Evolutionary conservation across 2,329 filamentous ascomycete species (phyloP).

Genomic region (Cladophialophora yegresii): DNA sequence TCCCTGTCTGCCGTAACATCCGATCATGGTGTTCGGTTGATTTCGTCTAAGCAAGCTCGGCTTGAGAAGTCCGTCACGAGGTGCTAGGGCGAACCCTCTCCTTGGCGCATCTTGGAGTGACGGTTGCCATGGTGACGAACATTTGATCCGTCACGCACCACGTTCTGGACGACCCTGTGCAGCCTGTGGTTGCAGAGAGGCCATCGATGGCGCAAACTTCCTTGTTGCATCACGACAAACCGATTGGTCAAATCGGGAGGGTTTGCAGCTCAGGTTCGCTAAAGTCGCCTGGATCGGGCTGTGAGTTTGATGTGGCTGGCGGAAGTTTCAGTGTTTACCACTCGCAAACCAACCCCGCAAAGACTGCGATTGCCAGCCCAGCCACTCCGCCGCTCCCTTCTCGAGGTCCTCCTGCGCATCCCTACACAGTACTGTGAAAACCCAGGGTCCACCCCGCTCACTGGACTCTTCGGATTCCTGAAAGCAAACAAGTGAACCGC

Average conservation of each 20-base stretch:
- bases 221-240: background rate
- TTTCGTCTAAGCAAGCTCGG: background rate
- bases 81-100: background rate
- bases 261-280: constrained; percentile 17
- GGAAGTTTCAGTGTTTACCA: constrained; percentile 17
- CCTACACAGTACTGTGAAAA: constrained; percentile 1
- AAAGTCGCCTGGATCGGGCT: constrained; percentile 15
- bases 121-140: constrained; percentile 6
- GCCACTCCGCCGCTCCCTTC: constrained; percentile 4
- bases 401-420: constrained; percentile 3
- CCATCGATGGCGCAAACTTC: constrained; percentile 21
- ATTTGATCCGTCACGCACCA: background rate
- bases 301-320: constrained; percentile 25
- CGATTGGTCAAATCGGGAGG: constrained; percentile 17
- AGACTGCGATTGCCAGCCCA: constrained; percentile 10
- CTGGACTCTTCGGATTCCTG: background rate
- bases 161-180: background rate
- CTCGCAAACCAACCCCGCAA: constrained; percentile 9
- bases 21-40: background rate
- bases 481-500: constrained; percentile 15
- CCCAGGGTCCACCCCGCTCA: background rate
- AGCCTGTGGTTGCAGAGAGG: background rate
- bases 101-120: background rate
- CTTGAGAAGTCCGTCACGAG: background rate
- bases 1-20: background rate